These are phyloP conservation scores for Tolypocladium ophioglossoides DNA, from an alignment of 2,329 filamentous ascomycete genomes.

Conservation along the genomic window DNA sequence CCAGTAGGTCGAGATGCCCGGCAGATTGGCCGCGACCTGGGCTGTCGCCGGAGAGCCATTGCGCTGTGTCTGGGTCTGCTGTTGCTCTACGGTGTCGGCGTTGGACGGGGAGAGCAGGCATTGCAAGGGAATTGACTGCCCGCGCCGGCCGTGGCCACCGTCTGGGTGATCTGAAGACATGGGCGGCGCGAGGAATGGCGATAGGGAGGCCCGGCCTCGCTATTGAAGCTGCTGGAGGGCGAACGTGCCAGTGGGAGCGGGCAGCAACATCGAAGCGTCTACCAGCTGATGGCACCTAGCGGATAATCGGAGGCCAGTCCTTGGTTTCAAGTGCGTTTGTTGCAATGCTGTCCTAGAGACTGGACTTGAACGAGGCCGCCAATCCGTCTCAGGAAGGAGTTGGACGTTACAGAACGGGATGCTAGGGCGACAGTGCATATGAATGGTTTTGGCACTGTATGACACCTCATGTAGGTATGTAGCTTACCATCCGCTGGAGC, in stretches of 20 bases:
- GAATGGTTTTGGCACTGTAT: not conserved
- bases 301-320: not conserved
- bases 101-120: constrained; percentile 32
- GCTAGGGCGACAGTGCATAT: not conserved
- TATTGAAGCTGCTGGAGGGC: not conserved
- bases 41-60: constrained; percentile 3
- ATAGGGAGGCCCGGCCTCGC: constrained; percentile 1
- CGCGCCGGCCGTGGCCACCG: constrained; percentile 13
- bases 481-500: not conserved
- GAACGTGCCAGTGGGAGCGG: not conserved
- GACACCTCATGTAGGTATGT: too few species aligned
- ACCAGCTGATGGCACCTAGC: not conserved
- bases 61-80: constrained; percentile 1
- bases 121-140: constrained; percentile 58
- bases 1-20: constrained; percentile 42
- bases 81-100: not conserved
- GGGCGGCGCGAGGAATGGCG: not conserved
- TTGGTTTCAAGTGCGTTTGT: constrained; percentile 1
- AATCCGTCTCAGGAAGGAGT: not conserved
- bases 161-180: constrained; percentile 21
- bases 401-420: not conserved
- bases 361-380: not conserved
- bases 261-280: not conserved
- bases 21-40: constrained; percentile 19
- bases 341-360: not conserved